A percentile compares a stretch with the other conserved stretches of the same genome.
phyloP scores from a whole-genome alignment of 306 rosid species.

The Dryas alaskensis region DNA sequence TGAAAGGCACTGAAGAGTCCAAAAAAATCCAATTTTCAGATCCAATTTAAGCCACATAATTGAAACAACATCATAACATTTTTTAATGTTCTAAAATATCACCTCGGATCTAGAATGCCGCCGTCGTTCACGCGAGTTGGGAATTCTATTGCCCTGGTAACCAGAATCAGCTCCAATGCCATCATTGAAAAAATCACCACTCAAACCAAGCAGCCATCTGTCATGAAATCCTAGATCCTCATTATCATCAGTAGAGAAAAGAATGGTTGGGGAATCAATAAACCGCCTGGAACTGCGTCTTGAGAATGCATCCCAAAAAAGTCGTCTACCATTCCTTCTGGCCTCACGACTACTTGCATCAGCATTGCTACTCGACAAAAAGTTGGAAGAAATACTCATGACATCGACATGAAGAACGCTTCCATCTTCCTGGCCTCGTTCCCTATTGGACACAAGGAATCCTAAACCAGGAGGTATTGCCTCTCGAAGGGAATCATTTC shows the following conservation, averaged over 20 bases:
- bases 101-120: constrained; percentile 87
- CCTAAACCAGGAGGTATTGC: constrained; percentile 67
- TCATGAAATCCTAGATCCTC: constrained; percentile 71
- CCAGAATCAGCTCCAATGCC: constrained; percentile 55
- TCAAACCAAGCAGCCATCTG: constrained; percentile 88
- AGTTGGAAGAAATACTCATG: constrained; percentile 73
- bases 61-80: neutral
- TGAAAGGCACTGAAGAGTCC: neutral
- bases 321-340: constrained; percentile 80
- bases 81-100: constrained; percentile 24
- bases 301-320: constrained; percentile 89
- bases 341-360: constrained; percentile 54
- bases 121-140: constrained; percentile 55
- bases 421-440: constrained; percentile 53
- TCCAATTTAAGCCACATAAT: neutral
- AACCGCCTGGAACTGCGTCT: constrained; percentile 79
- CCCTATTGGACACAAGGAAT: constrained; percentile 71
- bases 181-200: constrained; percentile 66
- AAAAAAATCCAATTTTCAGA: neutral
- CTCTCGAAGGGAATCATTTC: constrained; percentile 54
- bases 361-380: constrained; percentile 49
- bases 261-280: constrained; percentile 67
- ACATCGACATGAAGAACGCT: constrained; percentile 75
- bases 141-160: constrained; percentile 59
- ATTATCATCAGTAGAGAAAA: constrained; percentile 59